Evolutionary conservation across 495 filamentous ascomycete species (phyloP).

Genomic region (Penicillium turbatum): DNA sequence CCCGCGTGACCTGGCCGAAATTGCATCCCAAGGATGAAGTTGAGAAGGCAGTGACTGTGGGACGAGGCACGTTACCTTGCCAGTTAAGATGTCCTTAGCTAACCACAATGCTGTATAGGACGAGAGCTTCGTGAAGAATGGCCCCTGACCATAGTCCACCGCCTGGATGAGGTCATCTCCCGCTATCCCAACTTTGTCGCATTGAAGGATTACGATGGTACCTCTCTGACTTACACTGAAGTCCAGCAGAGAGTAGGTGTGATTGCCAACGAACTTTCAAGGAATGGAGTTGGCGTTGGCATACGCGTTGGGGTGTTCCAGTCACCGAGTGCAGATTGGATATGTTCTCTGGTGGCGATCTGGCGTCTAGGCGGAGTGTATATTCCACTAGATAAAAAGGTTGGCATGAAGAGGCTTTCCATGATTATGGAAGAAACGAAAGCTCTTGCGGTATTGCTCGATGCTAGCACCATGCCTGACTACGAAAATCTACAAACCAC

Average conservation of each 20-base stretch:
- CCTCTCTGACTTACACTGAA: conserved; percentile 16
- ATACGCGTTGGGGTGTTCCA: conserved; percentile 12
- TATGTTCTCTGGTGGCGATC: conserved; percentile 51
- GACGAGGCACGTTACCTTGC: conserved; percentile 10
- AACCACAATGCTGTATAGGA: conserved; percentile 12
- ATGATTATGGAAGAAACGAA: conserved; percentile 24
- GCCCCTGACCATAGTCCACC: conserved; percentile 34
- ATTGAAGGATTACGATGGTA: conserved; percentile 8
- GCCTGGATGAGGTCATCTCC: conserved; percentile 24
- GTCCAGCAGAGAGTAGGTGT: not conserved
- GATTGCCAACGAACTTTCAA: conserved; percentile 19
- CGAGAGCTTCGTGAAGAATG: conserved; percentile 18
- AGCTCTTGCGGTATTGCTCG: conserved; percentile 15
- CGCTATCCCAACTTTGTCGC: conserved; percentile 9
- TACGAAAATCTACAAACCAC: not conserved
- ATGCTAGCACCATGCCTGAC: conserved; percentile 3
- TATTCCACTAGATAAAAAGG: conserved; percentile 50
- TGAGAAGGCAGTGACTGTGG: conserved; percentile 9
- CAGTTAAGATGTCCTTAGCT: not conserved
- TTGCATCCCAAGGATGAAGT: conserved; percentile 10
- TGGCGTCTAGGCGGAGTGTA: conserved; percentile 46
- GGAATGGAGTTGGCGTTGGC: not conserved
- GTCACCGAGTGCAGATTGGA: conserved; percentile 37
- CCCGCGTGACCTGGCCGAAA: conserved; percentile 17
- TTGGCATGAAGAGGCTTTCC: conserved; percentile 28